phyloP scores from a whole-genome alignment of 495 filamentous ascomycete species.

The Penicillium lagena region DNA sequence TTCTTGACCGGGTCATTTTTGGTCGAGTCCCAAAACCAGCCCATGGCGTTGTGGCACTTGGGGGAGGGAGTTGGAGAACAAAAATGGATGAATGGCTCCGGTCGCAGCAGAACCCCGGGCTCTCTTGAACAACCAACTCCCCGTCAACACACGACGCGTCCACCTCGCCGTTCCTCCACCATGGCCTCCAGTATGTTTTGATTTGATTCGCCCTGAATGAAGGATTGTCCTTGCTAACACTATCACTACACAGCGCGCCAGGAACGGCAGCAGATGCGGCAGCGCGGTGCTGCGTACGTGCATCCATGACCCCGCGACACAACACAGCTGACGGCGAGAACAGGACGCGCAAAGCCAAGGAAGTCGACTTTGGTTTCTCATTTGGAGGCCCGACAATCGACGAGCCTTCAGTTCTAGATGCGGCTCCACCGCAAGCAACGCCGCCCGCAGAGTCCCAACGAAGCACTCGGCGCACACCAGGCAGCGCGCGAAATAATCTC shows the following conservation, averaged over 20 bases:
- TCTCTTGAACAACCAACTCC: conserved; percentile 12
- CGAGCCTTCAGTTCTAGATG: no score
- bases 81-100: conserved; percentile 23
- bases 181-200: conserved; percentile 38
- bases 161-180: conserved; percentile 26
- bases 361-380: conserved; percentile 46
- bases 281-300: conserved; percentile 53
- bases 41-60: conserved; percentile 26
- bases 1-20: conserved; percentile 66
- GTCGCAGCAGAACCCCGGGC: conserved; percentile 7
- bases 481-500: conserved; percentile 18
- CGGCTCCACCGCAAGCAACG: background rate
- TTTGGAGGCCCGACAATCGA: conserved; percentile 23
- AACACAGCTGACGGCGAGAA: conserved; percentile 14
- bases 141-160: conserved; percentile 27
- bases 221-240: no score
- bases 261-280: conserved; percentile 51
- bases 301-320: conserved; percentile 24
- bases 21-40: conserved; percentile 63
- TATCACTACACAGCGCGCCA: conserved; percentile 33
- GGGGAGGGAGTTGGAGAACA: conserved; percentile 24
- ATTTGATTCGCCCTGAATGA: background rate
- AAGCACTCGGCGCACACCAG: conserved; percentile 11
- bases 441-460: conserved; percentile 4
- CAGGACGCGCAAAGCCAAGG: conserved; percentile 41